A percentile compares a stretch with the other conserved stretches of the same genome.
phyloP scores from a whole-genome alignment of 2,329 filamentous ascomycete species.

The Sporothrix sp. region DNA sequence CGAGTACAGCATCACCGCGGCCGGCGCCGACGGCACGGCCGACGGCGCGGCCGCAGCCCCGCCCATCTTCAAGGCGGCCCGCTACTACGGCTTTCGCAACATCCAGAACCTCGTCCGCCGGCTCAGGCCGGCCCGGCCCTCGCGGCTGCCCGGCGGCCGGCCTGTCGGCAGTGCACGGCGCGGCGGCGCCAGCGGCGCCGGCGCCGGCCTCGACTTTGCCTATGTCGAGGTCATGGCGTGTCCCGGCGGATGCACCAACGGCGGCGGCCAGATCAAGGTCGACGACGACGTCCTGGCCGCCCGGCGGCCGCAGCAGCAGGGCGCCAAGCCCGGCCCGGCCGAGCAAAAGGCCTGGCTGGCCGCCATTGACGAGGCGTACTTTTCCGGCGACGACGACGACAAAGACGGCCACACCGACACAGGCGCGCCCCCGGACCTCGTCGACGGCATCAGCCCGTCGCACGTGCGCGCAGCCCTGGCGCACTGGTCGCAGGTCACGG shows the following conservation, averaged over 20 bases:
- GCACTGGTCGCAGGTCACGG: slow-evolving; percentile 67
- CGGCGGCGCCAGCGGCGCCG: slow-evolving; percentile 24
- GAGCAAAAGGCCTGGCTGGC: slow-evolving; percentile 82
- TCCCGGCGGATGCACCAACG: slow-evolving; percentile 96
- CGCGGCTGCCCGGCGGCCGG: slow-evolving; percentile 69
- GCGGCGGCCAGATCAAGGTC: slow-evolving; percentile 87
- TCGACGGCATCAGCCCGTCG: slow-evolving; percentile 56
- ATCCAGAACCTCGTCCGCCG: slow-evolving; percentile 96
- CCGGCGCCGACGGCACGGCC: slow-evolving; percentile 32
- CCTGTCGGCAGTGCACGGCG: slow-evolving; percentile 47
- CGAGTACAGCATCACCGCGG: slow-evolving; percentile 61
- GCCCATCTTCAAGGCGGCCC: slow-evolving; percentile 65
- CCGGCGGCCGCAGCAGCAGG: slow-evolving; percentile 23
- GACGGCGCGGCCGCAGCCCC: no score
- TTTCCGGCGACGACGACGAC: slow-evolving; percentile 54
- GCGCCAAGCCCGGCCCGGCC: slow-evolving; percentile 52
- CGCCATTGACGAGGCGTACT: slow-evolving; percentile 82
- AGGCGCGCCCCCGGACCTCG: slow-evolving; percentile 15
- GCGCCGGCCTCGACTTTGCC: slow-evolving; percentile 58
- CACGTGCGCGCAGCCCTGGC: slow-evolving; percentile 58
- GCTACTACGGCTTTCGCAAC: slow-evolving; percentile 96
- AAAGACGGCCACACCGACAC: neutral
- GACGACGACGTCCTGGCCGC: slow-evolving; percentile 60
- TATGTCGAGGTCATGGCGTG: slow-evolving; percentile 99
- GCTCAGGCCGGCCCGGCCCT: slow-evolving; percentile 69